Conservation (phyloP, 768 basidiomycete genomes). For the Amanita pallidorosea region DNA sequence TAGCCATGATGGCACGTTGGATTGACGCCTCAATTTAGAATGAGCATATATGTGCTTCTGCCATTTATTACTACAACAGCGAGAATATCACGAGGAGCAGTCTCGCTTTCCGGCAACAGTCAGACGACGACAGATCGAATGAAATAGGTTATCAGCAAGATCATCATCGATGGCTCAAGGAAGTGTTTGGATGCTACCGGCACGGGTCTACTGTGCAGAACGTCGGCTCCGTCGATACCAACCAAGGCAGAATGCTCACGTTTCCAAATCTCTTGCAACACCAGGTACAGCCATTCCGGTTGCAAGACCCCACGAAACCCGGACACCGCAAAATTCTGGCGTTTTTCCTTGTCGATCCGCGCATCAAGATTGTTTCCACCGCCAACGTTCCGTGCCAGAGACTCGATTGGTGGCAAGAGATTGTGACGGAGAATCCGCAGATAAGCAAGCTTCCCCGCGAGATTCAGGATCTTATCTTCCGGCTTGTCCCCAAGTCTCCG, state of each 20-base stretch:
- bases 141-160: background rate
- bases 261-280: conserved; percentile 30
- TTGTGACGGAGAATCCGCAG: background rate
- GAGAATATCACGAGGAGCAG: conserved; percentile 20
- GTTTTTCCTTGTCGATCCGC: conserved; percentile 28
- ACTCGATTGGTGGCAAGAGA: conserved; percentile 14
- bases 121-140: background rate
- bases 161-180: background rate
- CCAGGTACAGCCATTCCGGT: conserved; percentile 22
- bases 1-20: too few species aligned
- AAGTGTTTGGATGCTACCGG: background rate
- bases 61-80: conserved; percentile 14
- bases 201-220: conserved; percentile 9
- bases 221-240: conserved; percentile 17
- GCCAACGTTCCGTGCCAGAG: conserved; percentile 22
- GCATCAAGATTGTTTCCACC: conserved; percentile 18
- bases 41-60: conserved; percentile 5
- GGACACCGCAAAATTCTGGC: conserved; percentile 28
- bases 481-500: background rate
- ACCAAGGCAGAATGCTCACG: conserved; percentile 17
- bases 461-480: background rate
- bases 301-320: conserved; percentile 6
- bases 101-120: conserved; percentile 19
- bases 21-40: background rate
- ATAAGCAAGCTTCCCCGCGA: background rate